Percentiles rank a stretch among this genome's conserved stretches.
phyloP scores from a whole-genome alignment of 345 rosid genomes.

The Jatropha curcas region DNA sequence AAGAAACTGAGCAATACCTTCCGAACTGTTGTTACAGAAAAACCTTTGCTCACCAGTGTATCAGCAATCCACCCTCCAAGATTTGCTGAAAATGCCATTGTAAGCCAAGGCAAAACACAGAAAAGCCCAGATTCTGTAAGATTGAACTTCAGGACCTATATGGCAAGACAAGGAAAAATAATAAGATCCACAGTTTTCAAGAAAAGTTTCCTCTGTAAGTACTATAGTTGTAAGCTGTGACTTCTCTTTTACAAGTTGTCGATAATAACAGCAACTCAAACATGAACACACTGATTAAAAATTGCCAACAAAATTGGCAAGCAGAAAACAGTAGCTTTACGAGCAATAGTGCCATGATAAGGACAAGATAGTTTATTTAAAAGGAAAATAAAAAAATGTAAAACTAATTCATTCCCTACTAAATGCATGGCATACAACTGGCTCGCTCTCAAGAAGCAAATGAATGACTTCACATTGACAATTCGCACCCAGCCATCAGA shows the following conservation, averaged over 20 bases:
- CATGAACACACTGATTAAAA: background rate
- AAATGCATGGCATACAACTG: background rate
- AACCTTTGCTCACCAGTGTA: conserved; percentile 83
- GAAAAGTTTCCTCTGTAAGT: background rate
- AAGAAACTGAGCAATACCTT: conserved; percentile 52
- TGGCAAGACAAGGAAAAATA: background rate
- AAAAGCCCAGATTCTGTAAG: conserved; percentile 85
- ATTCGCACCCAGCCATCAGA: background rate
- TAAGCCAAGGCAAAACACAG: conserved; percentile 88
- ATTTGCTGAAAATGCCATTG: conserved; percentile 94
- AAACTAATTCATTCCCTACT: background rate
- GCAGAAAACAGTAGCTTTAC: too few species aligned
- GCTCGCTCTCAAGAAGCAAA: background rate
- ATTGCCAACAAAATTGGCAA: background rate
- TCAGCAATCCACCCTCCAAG: conserved; percentile 97
- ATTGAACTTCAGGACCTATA: conserved; percentile 84
- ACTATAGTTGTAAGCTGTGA: background rate
- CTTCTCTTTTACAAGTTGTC: background rate
- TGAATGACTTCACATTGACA: background rate
- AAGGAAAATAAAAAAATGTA: too few species aligned
- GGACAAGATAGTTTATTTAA: too few species aligned
- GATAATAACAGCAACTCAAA: conserved; percentile 13
- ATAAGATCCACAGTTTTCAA: conserved; percentile 1
- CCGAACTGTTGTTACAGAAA: conserved; percentile 76
- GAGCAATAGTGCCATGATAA: too few species aligned